phyloP scores from a whole-genome alignment of 345 rosid species.

The Kandelia obovata region DNA sequence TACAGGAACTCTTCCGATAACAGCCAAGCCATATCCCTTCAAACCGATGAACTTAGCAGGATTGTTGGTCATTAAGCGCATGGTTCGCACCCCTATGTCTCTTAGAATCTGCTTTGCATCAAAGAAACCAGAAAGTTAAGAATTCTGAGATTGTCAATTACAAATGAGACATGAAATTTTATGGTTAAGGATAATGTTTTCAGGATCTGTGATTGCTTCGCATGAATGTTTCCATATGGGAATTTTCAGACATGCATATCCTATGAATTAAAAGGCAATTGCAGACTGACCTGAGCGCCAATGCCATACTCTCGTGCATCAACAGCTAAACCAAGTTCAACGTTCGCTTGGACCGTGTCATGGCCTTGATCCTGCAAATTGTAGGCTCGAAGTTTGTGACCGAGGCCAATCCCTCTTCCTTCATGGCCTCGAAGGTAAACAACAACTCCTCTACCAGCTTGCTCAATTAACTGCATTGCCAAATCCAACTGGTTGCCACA shows the following conservation, averaged over 20 bases:
- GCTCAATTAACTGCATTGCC: constrained; percentile 70
- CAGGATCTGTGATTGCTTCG: too few species aligned
- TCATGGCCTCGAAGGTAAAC: constrained; percentile 87
- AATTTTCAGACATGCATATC: too few species aligned
- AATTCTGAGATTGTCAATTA: background rate
- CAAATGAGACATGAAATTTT: too few species aligned
- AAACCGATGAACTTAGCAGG: constrained; percentile 85
- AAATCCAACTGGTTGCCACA: constrained; percentile 78
- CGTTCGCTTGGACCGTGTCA: constrained; percentile 81
- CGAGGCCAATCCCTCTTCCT: constrained; percentile 91
- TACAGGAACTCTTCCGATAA: constrained; percentile 72
- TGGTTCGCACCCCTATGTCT: constrained; percentile 71
- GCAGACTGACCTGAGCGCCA: constrained; percentile 73
- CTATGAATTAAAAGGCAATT: background rate
- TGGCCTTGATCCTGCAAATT: constrained; percentile 88
- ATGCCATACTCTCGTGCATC: constrained; percentile 88
- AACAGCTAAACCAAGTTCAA: constrained; percentile 75
- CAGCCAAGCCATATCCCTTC: constrained; percentile 81
- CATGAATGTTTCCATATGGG: background rate
- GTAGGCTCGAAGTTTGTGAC: constrained; percentile 80
- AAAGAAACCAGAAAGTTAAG: background rate
- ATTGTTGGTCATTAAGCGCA: constrained; percentile 89
- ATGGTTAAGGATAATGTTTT: too few species aligned
- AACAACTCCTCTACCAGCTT: constrained; percentile 66
- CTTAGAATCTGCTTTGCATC: constrained; percentile 51